Conservation (phyloP, 768 basidiomycete genomes). For the Collybiopsis confluens region DNA sequence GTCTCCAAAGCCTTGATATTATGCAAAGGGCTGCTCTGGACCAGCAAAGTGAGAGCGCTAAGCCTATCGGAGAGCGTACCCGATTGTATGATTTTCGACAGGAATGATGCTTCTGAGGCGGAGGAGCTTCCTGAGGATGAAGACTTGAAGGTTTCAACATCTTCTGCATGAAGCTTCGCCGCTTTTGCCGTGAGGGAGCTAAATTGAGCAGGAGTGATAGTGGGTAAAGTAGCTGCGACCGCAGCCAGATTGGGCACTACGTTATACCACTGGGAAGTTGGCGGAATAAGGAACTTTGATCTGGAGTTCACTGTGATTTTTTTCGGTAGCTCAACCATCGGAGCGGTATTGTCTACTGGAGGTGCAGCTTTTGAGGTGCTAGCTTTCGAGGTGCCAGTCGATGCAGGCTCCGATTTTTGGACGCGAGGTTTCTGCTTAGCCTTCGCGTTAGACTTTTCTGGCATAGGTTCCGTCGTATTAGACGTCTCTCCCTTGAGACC, state of each 20-base stretch:
- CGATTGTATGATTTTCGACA: constrained; percentile 77
- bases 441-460: no score
- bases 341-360: neutral
- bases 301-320: constrained; percentile 33
- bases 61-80: constrained; percentile 92
- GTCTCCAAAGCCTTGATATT: constrained; percentile 77
- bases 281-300: constrained; percentile 34
- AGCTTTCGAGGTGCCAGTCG: neutral
- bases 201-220: constrained; percentile 41
- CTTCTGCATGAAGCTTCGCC: constrained; percentile 40
- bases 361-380: neutral
- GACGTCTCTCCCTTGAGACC: constrained; percentile 3
- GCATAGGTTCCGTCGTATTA: neutral
- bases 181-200: constrained; percentile 44
- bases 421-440: neutral
- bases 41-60: constrained; percentile 84
- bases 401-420: neutral
- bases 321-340: constrained; percentile 22
- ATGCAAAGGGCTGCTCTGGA: constrained; percentile 84
- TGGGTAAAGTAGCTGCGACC: constrained; percentile 20
- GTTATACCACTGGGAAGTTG: constrained; percentile 54
- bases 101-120: constrained; percentile 74
- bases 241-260: constrained; percentile 36
- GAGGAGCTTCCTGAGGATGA: constrained; percentile 54
- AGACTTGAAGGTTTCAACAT: constrained; percentile 42